Conservation (phyloP, 1,284 basidiomycete species). For the Ustilago shanxiensis region DNA sequence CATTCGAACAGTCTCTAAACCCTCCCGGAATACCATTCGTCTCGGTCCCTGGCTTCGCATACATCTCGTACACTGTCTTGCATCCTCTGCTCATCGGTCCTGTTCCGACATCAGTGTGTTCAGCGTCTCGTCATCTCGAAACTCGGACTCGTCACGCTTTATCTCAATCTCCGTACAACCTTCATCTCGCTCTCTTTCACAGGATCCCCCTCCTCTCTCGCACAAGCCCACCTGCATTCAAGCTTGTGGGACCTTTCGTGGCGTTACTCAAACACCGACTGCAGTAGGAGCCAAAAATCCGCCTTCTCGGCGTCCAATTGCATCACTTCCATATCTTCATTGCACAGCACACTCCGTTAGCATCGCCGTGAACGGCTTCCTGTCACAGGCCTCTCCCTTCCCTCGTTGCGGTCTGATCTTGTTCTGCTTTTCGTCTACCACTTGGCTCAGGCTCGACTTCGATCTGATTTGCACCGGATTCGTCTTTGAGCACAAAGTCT, state of each 20-base stretch:
- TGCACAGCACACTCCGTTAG: neutral
- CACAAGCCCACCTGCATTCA: neutral
- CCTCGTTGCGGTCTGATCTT: neutral
- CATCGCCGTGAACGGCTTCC: neutral
- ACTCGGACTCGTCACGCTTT: neutral
- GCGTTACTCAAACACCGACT: neutral
- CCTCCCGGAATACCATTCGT: neutral
- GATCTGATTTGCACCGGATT: neutral
- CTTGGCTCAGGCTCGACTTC: neutral
- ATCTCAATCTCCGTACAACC: neutral
- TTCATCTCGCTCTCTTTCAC: neutral
- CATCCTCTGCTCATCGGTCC: neutral
- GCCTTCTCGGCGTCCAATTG: neutral
- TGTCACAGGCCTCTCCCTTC: neutral
- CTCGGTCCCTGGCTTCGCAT: neutral
- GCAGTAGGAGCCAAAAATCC: neutral
- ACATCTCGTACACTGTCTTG: neutral
- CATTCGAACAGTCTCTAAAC: neutral
- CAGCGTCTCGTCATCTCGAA: no score
- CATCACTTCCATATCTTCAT: slow-evolving; percentile 3
- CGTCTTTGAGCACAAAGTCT: no score
- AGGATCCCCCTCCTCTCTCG: neutral
- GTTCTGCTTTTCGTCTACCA: no score
- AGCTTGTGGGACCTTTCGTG: neutral
- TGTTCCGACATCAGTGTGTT: no score